Evolutionary conservation across 768 basidiomycete species (phyloP), one percentile per base, ranked within the genome.

Genomic region (Boletus pseudopeckii): DNA sequence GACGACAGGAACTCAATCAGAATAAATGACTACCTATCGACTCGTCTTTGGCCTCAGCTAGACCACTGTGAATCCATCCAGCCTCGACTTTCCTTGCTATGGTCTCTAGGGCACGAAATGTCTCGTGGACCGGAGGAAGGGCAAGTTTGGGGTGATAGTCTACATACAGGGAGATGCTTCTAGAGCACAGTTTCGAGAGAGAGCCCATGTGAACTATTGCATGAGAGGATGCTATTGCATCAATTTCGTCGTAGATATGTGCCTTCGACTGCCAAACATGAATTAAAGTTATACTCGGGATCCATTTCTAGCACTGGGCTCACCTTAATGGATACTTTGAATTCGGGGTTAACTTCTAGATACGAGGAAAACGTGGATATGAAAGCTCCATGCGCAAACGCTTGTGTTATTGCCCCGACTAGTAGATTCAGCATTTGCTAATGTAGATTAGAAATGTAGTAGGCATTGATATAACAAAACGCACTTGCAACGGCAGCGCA

Each of bases 321-420:
- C 14, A 57, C 64, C 45, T 50, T 57, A 1, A 66, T 53, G 38
- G 55, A 61, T 11, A 70, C 43, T 33, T 59, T 56, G 48, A 55
- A 57, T 32, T 64, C 50, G 22, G 64, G 36, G 18, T 54, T 43
- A 2, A 10, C 32, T 65, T 72, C 39, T 50, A 72, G 69, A 32
- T 71, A 63, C 36, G 77, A 53, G 62, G 76, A n/a, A 22, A 78
- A 69, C 6, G 72, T 63, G 1, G 75, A 72, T 22, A 88, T 65
- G 62, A 86, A 87, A 4, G 71, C 67, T 18, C 87, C 86, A 13
- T 75, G 71, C 10, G 72, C 72, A 62, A 88, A 88, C 0, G 84
- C 69, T n/a, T 76, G 70, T 22, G 76, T 72, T 50, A 87, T 78
- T 10, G 78, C 78, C 0, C 78, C 74, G 28, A 77, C 75, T 10